A percentile compares a stretch with the other conserved stretches of the same genome.
Evolutionary conservation across 352 stramenopile genomes (phyloP).

Genomic region (Phytophthora palmivora): DNA sequence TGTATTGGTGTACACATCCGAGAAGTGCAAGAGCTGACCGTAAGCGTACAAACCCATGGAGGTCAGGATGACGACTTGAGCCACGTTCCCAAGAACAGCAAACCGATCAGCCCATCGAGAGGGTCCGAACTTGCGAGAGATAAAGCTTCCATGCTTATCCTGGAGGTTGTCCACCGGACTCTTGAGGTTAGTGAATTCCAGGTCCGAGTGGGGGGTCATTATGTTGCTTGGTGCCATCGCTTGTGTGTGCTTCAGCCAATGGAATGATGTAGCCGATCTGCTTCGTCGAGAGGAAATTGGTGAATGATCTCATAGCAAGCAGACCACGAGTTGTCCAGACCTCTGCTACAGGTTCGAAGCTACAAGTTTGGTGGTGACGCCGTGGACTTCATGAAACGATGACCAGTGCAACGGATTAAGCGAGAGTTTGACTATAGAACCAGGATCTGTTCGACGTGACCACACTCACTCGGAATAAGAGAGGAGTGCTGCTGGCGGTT

Average conservation of each 20-base stretch:
- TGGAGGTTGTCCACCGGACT: constrained; percentile 24
- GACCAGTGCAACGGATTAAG: constrained; percentile 3
- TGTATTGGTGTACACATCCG: constrained; percentile 24
- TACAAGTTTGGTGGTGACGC: too few relatives aligned
- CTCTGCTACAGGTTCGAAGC: too few relatives aligned
- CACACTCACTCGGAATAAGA: too few relatives aligned
- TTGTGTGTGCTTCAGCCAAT: background rate
- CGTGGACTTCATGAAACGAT: constrained; percentile 3
- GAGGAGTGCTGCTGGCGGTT: constrained; percentile 13
- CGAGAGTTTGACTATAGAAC: background rate
- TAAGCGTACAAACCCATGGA: constrained; percentile 42
- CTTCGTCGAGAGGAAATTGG: constrained; percentile 22
- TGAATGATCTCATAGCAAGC: constrained; percentile 14
- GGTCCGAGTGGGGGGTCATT: constrained; percentile 21
- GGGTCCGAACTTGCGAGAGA: constrained; percentile 2
- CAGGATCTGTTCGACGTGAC: too few relatives aligned
- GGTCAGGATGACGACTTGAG: constrained; percentile 37
- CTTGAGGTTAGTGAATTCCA: constrained; percentile 27
- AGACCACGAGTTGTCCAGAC: background rate
- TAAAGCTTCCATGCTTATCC: constrained; percentile 10
- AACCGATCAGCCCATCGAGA: constrained; percentile 1
- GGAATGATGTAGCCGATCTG: background rate
- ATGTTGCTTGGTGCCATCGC: constrained; percentile 19
- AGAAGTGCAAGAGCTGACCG: constrained; percentile 38
- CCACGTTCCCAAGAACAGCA: constrained; percentile 23